Percentiles rank a stretch among this genome's conserved stretches.
phyloP scores from a whole-genome alignment of 1,284 basidiomycete species.

The Marasmius oreades region DNA sequence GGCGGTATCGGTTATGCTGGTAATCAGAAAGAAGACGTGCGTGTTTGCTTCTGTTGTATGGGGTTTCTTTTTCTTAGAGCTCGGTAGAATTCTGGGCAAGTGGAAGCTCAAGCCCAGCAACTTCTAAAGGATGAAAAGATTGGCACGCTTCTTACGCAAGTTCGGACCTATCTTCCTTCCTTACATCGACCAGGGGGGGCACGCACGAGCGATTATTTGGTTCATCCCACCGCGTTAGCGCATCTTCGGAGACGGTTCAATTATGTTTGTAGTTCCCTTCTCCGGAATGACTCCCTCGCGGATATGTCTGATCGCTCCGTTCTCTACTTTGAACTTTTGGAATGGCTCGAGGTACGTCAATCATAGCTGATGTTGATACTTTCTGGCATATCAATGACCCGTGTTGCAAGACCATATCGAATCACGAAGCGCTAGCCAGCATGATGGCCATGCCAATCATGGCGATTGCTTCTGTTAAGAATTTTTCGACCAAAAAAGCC shows the following conservation, averaged over 20 bases:
- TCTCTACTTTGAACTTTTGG: slow-evolving; percentile 85
- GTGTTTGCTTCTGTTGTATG: slow-evolving; percentile 25
- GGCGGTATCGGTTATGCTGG: slow-evolving; percentile 86
- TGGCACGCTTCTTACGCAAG: slow-evolving; percentile 59
- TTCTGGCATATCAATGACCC: neutral
- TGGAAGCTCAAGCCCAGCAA: slow-evolving; percentile 72
- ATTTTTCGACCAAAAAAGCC: slow-evolving; percentile 49
- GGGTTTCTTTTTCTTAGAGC: neutral
- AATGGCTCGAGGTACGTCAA: slow-evolving; percentile 82
- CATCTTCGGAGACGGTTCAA: slow-evolving; percentile 88
- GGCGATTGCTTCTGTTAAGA: slow-evolving; percentile 70
- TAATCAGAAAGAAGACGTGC: slow-evolving; percentile 74
- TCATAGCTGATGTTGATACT: neutral
- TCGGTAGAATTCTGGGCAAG: slow-evolving; percentile 69
- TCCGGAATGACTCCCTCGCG: slow-evolving; percentile 86
- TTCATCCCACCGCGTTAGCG: slow-evolving; percentile 84
- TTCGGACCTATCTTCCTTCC: slow-evolving; percentile 78
- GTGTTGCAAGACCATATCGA: slow-evolving; percentile 70
- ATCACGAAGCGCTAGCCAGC: slow-evolving; percentile 84
- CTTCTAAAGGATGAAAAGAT: slow-evolving; percentile 68
- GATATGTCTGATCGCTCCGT: slow-evolving; percentile 88
- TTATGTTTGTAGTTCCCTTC: slow-evolving; percentile 76
- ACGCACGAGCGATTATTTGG: slow-evolving; percentile 80
- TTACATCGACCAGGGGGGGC: slow-evolving; percentile 69
- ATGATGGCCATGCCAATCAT: slow-evolving; percentile 98